Evolutionary conservation across 179 eudicot species (phyloP).

Genomic region (Heliamphora pulchella): DNA sequence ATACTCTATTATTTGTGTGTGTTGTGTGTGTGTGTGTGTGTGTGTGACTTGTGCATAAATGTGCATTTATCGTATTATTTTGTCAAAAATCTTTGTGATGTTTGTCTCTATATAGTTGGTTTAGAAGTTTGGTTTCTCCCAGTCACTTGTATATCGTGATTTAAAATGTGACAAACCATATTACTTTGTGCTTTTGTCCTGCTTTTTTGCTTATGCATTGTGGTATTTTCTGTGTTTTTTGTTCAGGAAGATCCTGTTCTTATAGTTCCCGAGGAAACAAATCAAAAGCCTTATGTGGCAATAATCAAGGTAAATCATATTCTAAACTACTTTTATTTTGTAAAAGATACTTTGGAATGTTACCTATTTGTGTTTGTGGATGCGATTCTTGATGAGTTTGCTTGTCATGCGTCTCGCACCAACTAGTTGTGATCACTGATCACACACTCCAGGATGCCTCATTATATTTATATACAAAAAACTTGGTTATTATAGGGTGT

Average conservation of each 20-base stretch:
- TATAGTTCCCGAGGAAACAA: conserved; percentile 62
- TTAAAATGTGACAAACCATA: neutral
- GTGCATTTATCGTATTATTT: neutral
- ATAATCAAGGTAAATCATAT: conserved; percentile 60
- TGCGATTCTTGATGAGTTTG: neutral
- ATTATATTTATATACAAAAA: neutral
- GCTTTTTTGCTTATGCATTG: conserved; percentile 1
- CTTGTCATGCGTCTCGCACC: neutral
- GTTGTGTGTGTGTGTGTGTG: neutral
- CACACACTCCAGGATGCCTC: neutral
- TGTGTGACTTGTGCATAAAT: neutral
- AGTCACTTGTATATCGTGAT: neutral
- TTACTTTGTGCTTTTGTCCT: neutral
- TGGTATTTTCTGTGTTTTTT: neutral
- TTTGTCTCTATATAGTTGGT: neutral
- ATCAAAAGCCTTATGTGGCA: conserved; percentile 93
- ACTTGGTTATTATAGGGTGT: neutral
- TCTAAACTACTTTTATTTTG: neutral
- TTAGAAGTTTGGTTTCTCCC: neutral
- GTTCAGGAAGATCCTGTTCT: conserved; percentile 89
- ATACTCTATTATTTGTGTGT: neutral
- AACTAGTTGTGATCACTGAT: neutral
- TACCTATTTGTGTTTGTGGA: neutral
- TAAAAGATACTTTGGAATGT: neutral
- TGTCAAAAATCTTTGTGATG: neutral